Evolutionary conservation across 768 basidiomycete species (phyloP).

Genomic region (Sarcomyxa edulis): DNA sequence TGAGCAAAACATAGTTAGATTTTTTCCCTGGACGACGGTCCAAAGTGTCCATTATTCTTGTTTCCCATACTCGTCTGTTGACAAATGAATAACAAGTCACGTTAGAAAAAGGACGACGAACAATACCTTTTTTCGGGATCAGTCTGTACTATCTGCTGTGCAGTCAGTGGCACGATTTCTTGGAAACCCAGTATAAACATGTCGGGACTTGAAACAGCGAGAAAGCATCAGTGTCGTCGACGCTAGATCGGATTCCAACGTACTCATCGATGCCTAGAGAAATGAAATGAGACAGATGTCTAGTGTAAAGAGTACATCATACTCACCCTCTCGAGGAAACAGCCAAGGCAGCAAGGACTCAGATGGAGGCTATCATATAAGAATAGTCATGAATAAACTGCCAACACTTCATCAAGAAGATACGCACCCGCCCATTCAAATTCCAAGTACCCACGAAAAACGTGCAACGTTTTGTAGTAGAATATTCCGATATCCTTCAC

Average conservation of each 20-base stretch:
- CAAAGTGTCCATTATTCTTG: slow-evolving; percentile 72
- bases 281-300: neutral
- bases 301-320: neutral
- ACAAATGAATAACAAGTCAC: neutral
- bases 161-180: slow-evolving; percentile 97
- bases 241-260: slow-evolving; percentile 14
- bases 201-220: slow-evolving; percentile 57
- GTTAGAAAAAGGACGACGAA: neutral
- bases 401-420: slow-evolving; percentile 1
- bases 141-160: slow-evolving; percentile 93
- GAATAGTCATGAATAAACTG: slow-evolving; percentile 2
- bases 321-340: slow-evolving; percentile 76
- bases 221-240: no score
- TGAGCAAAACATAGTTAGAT: slow-evolving; percentile 74
- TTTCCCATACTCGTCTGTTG: slow-evolving; percentile 83
- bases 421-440: slow-evolving; percentile 77
- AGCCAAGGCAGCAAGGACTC: slow-evolving; percentile 89
- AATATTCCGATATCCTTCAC: slow-evolving; percentile 76
- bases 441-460: slow-evolving; percentile 96
- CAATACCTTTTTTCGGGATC: slow-evolving; percentile 86
- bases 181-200: slow-evolving; percentile 91
- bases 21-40: slow-evolving; percentile 64
- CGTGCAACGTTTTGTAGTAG: slow-evolving; percentile 61
- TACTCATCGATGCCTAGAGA: slow-evolving; percentile 41
- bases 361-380: slow-evolving; percentile 49